Conservation (phyloP, 768 basidiomycete species). For the Boletellus sp. region DNA sequence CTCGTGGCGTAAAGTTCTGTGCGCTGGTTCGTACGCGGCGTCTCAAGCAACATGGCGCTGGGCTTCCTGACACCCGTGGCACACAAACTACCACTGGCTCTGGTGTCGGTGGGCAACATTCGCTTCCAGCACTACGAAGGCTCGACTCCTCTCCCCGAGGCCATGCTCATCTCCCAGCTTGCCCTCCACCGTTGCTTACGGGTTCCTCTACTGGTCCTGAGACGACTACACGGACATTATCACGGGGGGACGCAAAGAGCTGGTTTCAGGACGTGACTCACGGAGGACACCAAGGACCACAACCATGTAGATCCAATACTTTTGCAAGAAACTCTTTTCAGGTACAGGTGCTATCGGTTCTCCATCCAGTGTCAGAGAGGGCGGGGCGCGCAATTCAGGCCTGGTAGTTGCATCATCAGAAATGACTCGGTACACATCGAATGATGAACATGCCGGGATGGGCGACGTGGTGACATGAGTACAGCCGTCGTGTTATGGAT, state of each 20-base stretch:
- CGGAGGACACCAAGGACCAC: conserved; percentile 54
- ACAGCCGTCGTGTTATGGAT: conserved; percentile 52
- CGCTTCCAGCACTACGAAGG: background rate
- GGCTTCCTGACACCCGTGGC: too few species aligned
- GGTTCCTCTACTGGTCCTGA: conserved; percentile 31
- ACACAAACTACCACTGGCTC: too few species aligned
- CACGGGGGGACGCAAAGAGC: background rate
- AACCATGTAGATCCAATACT: conserved; percentile 86
- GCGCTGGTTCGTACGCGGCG: too few species aligned
- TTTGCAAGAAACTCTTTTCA: conserved; percentile 80
- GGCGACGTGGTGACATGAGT: conserved; percentile 42
- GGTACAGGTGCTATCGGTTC: conserved; percentile 53
- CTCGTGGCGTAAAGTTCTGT: too few species aligned
- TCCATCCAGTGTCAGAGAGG: conserved; percentile 63
- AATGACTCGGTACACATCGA: background rate
- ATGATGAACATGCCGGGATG: conserved; percentile 50
- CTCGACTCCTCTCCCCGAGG: background rate
- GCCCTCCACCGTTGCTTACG: conserved; percentile 16
- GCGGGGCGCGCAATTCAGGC: conserved; percentile 64
- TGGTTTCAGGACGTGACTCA: conserved; percentile 34
- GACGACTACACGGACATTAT: conserved; percentile 17
- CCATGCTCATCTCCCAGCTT: conserved; percentile 22
- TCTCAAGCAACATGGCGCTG: too few species aligned
- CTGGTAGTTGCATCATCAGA: conserved; percentile 39
- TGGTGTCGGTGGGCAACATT: too few species aligned